Percentiles rank a stretch among this genome's conserved stretches.
These are phyloP conservation scores for Leccinum longicurvipes DNA, from an alignment of 768 basidiomycete species.

Conservation along the genomic window DNA sequence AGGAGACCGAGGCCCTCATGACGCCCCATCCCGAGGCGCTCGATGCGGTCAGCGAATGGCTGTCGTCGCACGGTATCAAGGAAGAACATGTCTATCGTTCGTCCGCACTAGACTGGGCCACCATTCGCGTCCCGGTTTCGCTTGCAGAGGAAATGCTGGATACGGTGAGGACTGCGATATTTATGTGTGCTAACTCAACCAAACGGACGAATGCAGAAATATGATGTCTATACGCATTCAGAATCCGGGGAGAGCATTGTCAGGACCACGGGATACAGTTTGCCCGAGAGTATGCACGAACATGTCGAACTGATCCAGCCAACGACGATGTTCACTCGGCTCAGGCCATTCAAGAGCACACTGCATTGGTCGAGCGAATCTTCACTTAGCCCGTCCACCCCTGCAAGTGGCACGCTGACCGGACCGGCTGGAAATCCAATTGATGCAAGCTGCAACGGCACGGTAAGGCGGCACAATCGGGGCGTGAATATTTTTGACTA, in stretches of 20 bases:
- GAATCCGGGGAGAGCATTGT: slow-evolving; percentile 52
- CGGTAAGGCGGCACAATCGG: slow-evolving; percentile 11
- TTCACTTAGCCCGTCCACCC: not conserved
- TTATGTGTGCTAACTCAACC: not conserved
- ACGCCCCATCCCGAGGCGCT: slow-evolving; percentile 55
- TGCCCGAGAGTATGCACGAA: slow-evolving; percentile 54
- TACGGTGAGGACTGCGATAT: slow-evolving; percentile 43
- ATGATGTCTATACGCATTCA: slow-evolving; percentile 57
- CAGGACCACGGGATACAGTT: slow-evolving; percentile 67
- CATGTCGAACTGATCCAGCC: slow-evolving; percentile 71
- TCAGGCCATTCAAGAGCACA: slow-evolving; percentile 41
- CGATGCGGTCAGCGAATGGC: slow-evolving; percentile 57
- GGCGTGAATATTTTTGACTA: not conserved
- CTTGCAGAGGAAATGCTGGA: slow-evolving; percentile 69
- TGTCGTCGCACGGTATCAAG: slow-evolving; percentile 50
- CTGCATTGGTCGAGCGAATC: slow-evolving; percentile 30
- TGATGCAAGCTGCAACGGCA: slow-evolving; percentile 46
- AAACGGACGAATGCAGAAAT: slow-evolving; percentile 41
- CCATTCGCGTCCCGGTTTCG: slow-evolving; percentile 51
- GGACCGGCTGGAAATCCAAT: slow-evolving; percentile 37
- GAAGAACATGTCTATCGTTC: slow-evolving; percentile 50
- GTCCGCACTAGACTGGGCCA: slow-evolving; percentile 69
- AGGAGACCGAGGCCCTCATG: slow-evolving; percentile 60
- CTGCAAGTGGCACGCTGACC: slow-evolving; percentile 17
- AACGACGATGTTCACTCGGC: slow-evolving; percentile 62